Evolutionary conservation across 2,329 filamentous ascomycete genomes (phyloP), one percentile per base, ranked within the genome.

Genomic region (Fusarium sp.): DNA sequence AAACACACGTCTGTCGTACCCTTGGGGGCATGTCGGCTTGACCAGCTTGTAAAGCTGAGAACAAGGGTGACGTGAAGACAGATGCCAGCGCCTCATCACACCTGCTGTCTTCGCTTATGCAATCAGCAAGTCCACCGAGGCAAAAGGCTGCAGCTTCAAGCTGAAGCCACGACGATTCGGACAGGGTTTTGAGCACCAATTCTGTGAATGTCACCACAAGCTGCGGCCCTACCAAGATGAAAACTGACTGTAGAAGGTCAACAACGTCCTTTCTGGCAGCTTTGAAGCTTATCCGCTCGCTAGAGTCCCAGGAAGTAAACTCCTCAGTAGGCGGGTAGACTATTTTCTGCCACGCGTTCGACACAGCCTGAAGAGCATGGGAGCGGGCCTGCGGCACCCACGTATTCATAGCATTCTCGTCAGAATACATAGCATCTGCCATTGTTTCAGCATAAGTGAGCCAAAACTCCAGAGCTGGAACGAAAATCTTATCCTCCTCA

Each of bases 401-500:
- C 8, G 79, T 71, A 4, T 82, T 78, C 7, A 81, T 79, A 6
- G 79, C 76, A 6, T 80, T 79, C 24, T 85, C 82, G n/a, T 83
- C 83, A 2, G 85, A 84, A 63, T 84, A 87, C 45, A 86, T 80
- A 11, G 80, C 83, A 75, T 89, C 91, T 63, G 84, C 87, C 82
- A 90, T 84, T 14, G 88, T 87, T 78, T 94, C 92, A 7, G 92
- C 88, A 75, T 91, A 94, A 1, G 88, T 90, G 18, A 88, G 91
- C 93, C 93, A 96, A 76, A 96, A 95, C 73, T 96, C 92, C 15
- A 95, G 84, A 1, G 90, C 88, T 2, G 89, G 87, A 1, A 92
- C 87, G 57, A 93, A 94, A 13, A 94, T 88, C 67, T 88, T 90
- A 73, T 96, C 92, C 57, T 95, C 92, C 6, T 87, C 87, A 2